Percentiles rank a stretch among this genome's conserved stretches.
These are phyloP conservation scores for Tolypocladium album DNA, from an alignment of 2,329 filamentous ascomycete genomes.

Conservation along the genomic window DNA sequence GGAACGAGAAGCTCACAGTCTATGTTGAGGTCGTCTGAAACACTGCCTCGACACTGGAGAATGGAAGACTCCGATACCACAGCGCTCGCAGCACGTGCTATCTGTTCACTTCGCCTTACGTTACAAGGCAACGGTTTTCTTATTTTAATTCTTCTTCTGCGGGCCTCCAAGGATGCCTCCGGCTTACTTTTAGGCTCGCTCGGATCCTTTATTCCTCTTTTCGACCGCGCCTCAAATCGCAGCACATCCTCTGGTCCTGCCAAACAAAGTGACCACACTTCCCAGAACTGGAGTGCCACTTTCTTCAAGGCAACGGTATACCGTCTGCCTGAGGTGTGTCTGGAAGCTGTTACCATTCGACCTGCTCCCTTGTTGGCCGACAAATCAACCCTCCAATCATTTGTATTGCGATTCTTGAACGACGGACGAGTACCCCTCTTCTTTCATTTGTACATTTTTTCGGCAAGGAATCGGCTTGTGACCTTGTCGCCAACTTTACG, in stretches of 20 bases:
- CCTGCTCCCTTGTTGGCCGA: neutral
- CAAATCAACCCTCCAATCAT: neutral
- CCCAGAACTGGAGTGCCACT: neutral
- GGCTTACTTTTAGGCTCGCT: neutral
- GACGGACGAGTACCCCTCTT: neutral
- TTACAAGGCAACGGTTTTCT: neutral
- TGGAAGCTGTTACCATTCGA: neutral
- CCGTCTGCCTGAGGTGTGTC: neutral
- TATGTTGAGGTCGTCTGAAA: constrained; percentile 48
- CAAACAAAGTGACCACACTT: neutral
- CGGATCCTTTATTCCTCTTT: neutral
- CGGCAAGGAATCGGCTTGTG: neutral
- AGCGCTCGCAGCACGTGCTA: neutral
- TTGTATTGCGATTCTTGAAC: neutral
- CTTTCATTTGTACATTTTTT: constrained; percentile 3
- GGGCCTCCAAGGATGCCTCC: neutral
- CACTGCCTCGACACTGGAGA: neutral
- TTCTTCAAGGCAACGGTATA: neutral
- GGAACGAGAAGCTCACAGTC: constrained; percentile 80
- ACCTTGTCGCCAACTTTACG: constrained; percentile 3
- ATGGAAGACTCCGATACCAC: neutral
- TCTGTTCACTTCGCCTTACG: neutral
- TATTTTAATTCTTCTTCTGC: neutral
- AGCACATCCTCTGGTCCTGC: neutral
- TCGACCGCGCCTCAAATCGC: neutral